A percentile compares a stretch with the other conserved stretches of the same genome.
These are phyloP conservation scores for Oryza meridionalis DNA, from an alignment of 176 grass and related monocot genomes.

Conservation along the genomic window DNA sequence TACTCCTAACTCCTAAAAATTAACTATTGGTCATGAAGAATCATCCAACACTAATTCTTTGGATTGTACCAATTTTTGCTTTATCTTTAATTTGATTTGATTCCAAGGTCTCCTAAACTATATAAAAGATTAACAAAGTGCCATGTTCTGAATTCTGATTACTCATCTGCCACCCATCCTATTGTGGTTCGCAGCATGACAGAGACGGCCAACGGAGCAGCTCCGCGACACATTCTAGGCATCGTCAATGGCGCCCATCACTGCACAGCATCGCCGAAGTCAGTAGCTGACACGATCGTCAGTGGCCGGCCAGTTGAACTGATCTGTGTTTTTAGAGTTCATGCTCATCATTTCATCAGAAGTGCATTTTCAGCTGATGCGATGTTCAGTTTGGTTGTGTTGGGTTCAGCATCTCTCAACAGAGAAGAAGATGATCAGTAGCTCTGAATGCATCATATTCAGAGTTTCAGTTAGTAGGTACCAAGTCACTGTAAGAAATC, in stretches of 20 bases:
- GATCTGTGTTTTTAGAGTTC: constrained; percentile 13
- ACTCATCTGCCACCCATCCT: constrained; percentile 38
- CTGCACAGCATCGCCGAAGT: constrained; percentile 82
- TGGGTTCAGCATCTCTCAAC: not conserved
- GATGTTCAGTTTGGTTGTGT: not conserved
- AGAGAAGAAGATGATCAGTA: not conserved
- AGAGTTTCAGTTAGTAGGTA: constrained; percentile 15
- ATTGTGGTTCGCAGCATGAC: constrained; percentile 31
- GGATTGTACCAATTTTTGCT: not conserved
- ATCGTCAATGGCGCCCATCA: constrained; percentile 82
- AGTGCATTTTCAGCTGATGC: not conserved
- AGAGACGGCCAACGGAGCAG: constrained; percentile 42
- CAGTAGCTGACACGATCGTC: constrained; percentile 33
- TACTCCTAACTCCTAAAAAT: constrained; percentile 6
- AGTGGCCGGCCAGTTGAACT: not conserved
- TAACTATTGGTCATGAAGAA: constrained; percentile 7
- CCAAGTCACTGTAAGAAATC: constrained; percentile 23
- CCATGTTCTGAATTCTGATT: constrained; percentile 17
- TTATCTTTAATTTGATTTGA: not conserved
- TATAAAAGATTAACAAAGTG: not conserved
- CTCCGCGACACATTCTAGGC: constrained; percentile 21
- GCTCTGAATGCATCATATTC: not conserved
- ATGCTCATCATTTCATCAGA: constrained; percentile 28
- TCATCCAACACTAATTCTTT: not conserved
- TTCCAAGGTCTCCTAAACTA: not conserved